A percentile compares a stretch with the other conserved stretches of the same genome.
Conservation (phyloP, 2,329 filamentous ascomycete species). For the Colletotrichum lentis region DNA sequence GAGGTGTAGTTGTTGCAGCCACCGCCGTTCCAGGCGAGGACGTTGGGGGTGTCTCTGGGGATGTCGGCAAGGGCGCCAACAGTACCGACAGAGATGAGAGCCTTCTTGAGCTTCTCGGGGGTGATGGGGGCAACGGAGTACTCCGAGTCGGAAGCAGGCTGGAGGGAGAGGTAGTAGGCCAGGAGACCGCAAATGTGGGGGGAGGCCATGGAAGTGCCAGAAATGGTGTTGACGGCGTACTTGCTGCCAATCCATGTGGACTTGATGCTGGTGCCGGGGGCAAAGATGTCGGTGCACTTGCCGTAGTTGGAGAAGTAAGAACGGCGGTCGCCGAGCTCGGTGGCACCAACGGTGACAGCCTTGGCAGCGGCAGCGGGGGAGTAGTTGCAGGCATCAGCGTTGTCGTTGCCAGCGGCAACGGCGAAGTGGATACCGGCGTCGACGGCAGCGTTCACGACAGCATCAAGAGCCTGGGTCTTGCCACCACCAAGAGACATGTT, state of each 20-base stretch:
- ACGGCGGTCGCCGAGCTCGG: slow-evolving; percentile 90
- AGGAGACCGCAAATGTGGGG: slow-evolving; percentile 96
- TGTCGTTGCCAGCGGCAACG: slow-evolving; percentile 98
- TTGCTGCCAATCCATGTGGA: slow-evolving; percentile 99
- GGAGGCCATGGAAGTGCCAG: slow-evolving; percentile 98
- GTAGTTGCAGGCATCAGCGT: slow-evolving; percentile 99
- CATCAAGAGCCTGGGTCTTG: slow-evolving; percentile 91
- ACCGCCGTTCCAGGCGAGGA: slow-evolving; percentile 99
- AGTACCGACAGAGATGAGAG: slow-evolving; percentile 84
- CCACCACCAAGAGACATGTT: slow-evolving; percentile 99
- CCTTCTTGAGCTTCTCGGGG: slow-evolving; percentile 91
- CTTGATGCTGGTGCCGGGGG: slow-evolving; percentile 93
- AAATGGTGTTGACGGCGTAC: slow-evolving; percentile 97
- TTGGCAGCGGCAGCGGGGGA: slow-evolving; percentile 92
- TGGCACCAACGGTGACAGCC: slow-evolving; percentile 95
- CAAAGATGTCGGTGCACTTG: slow-evolving; percentile 99
- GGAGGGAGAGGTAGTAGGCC: slow-evolving; percentile 97
- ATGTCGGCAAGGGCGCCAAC: slow-evolving; percentile 80
- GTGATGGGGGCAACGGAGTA: slow-evolving; percentile 90
- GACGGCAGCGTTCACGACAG: slow-evolving; percentile 93
- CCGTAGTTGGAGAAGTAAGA: slow-evolving; percentile 99
- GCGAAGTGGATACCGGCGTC: slow-evolving; percentile 94
- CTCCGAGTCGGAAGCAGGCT: slow-evolving; percentile 87
- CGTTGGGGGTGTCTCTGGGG: slow-evolving; percentile 86
- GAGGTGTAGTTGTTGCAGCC: slow-evolving; percentile 89